Evolutionary conservation across 1,139 yeast genomes (phyloP).

Genomic region (Spencermartinsiella ligniputridi): DNA sequence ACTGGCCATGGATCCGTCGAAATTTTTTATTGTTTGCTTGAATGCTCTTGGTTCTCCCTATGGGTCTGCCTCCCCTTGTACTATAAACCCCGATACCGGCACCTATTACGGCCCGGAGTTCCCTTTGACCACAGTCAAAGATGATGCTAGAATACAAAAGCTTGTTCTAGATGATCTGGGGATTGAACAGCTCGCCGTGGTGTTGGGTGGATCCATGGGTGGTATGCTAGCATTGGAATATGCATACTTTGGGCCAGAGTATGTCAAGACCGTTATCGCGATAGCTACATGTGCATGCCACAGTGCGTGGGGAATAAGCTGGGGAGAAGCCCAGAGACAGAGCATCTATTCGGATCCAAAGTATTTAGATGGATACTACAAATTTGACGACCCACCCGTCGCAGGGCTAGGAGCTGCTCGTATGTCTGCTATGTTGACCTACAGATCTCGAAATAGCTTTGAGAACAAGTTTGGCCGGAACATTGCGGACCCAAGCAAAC

Average conservation of each 20-base stretch:
- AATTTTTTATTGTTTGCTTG: slow-evolving; percentile 79
- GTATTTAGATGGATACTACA: slow-evolving; percentile 82
- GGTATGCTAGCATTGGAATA: slow-evolving; percentile 97
- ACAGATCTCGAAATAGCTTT: slow-evolving; percentile 86
- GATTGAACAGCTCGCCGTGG: slow-evolving; percentile 72
- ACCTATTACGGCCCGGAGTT: slow-evolving; percentile 88
- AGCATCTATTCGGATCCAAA: slow-evolving; percentile 92
- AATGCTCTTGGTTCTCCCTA: slow-evolving; percentile 94
- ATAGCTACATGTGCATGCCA: slow-evolving; percentile 93
- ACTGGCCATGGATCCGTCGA: slow-evolving; percentile 84
- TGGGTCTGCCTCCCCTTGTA: slow-evolving; percentile 90
- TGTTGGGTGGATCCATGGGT: slow-evolving; percentile 98
- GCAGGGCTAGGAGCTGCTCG: slow-evolving; percentile 93
- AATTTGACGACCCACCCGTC: slow-evolving; percentile 70
- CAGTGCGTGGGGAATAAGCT: slow-evolving; percentile 97
- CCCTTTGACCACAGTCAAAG: slow-evolving; percentile 87
- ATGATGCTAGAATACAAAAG: slow-evolving; percentile 78
- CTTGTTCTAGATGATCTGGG: slow-evolving; percentile 68
- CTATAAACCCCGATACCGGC: slow-evolving; percentile 67
- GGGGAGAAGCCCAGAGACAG: slow-evolving; percentile 98
- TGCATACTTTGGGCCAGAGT: slow-evolving; percentile 64
- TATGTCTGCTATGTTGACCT: slow-evolving; percentile 92
- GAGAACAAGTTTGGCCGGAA: slow-evolving; percentile 87
- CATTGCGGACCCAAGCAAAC: slow-evolving; percentile 47
- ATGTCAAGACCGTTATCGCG: slow-evolving; percentile 70